Conservation (phyloP, 2,329 filamentous ascomycete genomes). For the Cladophialophora bantiana region DNA sequence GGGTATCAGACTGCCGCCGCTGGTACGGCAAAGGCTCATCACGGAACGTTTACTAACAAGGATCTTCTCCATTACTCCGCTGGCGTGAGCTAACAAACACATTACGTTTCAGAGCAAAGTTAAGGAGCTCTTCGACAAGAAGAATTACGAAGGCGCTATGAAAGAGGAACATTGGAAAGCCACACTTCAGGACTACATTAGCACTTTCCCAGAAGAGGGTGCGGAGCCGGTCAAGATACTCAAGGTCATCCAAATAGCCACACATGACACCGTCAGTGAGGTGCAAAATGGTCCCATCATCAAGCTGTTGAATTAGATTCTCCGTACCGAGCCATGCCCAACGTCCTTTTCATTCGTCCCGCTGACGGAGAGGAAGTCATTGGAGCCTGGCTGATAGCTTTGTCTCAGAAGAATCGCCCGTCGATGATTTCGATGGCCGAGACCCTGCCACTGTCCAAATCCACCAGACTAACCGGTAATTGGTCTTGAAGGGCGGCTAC, state of each 20-base stretch:
- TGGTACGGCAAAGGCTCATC: constrained; percentile 43
- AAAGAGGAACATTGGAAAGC: too few relatives aligned
- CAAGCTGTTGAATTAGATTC: constrained; percentile 64
- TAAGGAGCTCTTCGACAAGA: constrained; percentile 46
- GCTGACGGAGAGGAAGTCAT: constrained; percentile 63
- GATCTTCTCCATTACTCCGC: background rate
- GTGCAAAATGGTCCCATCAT: constrained; percentile 67
- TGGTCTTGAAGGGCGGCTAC: constrained; percentile 50
- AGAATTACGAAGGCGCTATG: too few relatives aligned
- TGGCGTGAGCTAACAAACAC: background rate
- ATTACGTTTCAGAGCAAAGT: background rate
- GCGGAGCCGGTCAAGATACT: too few relatives aligned
- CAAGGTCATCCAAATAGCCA: constrained; percentile 64
- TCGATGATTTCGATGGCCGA: constrained; percentile 48
- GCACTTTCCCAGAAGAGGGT: constrained; percentile 59
- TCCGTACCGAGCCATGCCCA: constrained; percentile 67
- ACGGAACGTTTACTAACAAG: constrained; percentile 30
- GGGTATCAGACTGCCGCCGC: constrained; percentile 58
- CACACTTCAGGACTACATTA: too few relatives aligned
- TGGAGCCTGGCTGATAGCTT: constrained; percentile 61
- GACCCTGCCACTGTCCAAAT: background rate
- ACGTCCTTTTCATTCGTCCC: constrained; percentile 64
- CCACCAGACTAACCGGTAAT: constrained; percentile 42
- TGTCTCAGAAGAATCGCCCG: constrained; percentile 46
- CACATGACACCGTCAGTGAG: constrained; percentile 65